Base-by-base conservation (phyloP, 805 yeast species). In the Pichia phayaonensis region DNA sequence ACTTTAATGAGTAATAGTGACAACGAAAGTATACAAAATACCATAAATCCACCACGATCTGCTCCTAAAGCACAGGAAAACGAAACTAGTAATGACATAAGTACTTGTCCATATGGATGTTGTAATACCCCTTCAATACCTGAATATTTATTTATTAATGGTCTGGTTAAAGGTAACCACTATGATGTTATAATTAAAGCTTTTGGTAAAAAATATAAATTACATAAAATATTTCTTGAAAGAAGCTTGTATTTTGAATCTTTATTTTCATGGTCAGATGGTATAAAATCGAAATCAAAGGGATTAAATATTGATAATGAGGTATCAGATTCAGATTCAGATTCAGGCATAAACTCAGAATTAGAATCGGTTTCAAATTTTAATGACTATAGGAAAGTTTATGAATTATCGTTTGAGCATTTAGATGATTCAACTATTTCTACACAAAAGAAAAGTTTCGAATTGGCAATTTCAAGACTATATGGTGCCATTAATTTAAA, bases 171-270 rank as follows among this genome's bases (percentile, higher is more conserved):
- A 40, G 80, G 80, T 0, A 68, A 67, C 2, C 75, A 76, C 50
- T 71, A 76, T 1, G 81, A 77, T 60, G 74, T 77, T 36, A 67
- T 74, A 0, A 61, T 79, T 11, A 59, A 52, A 50, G 82, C 80
- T 1, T 79, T 79, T 57, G 73, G 68, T 3, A 62, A 64, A 23
- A 62, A 62, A 16, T 79, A 77, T 57, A 59, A 58, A n/a, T 59
- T 79, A 2, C 84, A 79, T 54, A 65, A 68, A 53, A 52, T 79
- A 42, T 63, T 79, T 12, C 61, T 79, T 41, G 69, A 69, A 47
- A 66, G 75, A 49, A 67, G 78, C 50, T 76, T 74, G 0, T 79
- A 75, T 54, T 79, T 79, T 57, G 61, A 67, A 18, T 66, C 74
- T 4, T 53, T 79, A 44, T 73, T 79, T 52, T 61, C 68, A 40